Conservation (phyloP, 192 early-diverging fungal genomes). For the Backusella parvicylindrica region DNA sequence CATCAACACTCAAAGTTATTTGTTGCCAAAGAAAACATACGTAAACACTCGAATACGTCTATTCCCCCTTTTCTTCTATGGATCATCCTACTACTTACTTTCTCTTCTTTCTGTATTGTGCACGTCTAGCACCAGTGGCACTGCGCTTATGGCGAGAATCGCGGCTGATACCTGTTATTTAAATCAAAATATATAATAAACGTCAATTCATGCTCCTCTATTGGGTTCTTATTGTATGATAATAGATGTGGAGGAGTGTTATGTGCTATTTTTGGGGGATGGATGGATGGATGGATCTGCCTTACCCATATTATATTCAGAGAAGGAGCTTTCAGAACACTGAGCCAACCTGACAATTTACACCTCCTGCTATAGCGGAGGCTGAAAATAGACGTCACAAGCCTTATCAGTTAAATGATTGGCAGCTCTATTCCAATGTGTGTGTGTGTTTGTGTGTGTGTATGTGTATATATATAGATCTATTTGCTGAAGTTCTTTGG, state of each 20-base stretch:
- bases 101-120: constrained; percentile 99
- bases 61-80: neutral
- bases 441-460: too few relatives aligned
- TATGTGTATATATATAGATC: too few relatives aligned
- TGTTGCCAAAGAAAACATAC: neutral
- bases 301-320: constrained; percentile 7
- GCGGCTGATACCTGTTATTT: constrained; percentile 89
- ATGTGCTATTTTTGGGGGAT: neutral
- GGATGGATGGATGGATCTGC: constrained; percentile 3
- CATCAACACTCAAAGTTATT: neutral
- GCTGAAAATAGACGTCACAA: neutral
- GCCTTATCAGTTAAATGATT: neutral
- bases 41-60: neutral
- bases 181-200: neutral
- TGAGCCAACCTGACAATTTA: neutral
- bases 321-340: neutral
- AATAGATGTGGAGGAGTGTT: neutral
- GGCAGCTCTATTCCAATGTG: neutral
- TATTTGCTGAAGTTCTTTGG: too few relatives aligned
- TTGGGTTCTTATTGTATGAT: neutral
- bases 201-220: neutral
- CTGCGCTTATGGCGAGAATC: constrained; percentile 99
- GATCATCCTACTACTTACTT: constrained; percentile 50
- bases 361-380: neutral
- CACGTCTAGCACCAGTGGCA: constrained; percentile 97